These are phyloP conservation scores for Thymus mandschuricus DNA, from an alignment of 257 asterid genomes.

Conservation along the genomic window DNA sequence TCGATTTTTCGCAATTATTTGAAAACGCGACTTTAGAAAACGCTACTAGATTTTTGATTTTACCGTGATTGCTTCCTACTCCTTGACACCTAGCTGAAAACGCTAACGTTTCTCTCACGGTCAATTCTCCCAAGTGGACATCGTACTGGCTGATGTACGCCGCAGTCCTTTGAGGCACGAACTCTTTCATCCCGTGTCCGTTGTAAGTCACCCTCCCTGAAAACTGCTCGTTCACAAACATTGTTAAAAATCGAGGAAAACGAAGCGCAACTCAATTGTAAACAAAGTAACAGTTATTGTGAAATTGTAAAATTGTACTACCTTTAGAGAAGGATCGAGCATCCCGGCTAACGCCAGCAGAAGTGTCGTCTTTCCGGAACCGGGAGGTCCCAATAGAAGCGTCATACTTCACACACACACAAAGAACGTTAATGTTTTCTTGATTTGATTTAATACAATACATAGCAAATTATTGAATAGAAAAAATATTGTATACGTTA, in stretches of 20 bases:
- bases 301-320: neutral
- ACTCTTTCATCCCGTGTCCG: constrained; percentile 63
- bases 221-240: constrained; percentile 36
- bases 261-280: too few species aligned
- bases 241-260: neutral
- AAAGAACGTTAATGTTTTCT: neutral
- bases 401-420: constrained; percentile 53
- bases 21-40: neutral
- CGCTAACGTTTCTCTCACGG: constrained; percentile 68
- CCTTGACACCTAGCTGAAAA: constrained; percentile 81
- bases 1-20: neutral
- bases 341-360: constrained; percentile 71
- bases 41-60: neutral
- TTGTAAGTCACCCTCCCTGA: constrained; percentile 62
- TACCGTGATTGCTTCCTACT: constrained; percentile 63
- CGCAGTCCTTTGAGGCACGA: constrained; percentile 59
- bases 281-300: too few species aligned
- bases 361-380: constrained; percentile 69
- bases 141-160: constrained; percentile 73
- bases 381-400: constrained; percentile 74
- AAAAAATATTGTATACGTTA: too few species aligned
- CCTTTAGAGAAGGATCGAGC: constrained; percentile 57
- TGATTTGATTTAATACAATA: neutral
- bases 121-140: constrained; percentile 69
- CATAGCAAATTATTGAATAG: neutral